Base-by-base conservation (phyloP, 345 rosid species). In the Leavenworthia alabamica region DNA sequence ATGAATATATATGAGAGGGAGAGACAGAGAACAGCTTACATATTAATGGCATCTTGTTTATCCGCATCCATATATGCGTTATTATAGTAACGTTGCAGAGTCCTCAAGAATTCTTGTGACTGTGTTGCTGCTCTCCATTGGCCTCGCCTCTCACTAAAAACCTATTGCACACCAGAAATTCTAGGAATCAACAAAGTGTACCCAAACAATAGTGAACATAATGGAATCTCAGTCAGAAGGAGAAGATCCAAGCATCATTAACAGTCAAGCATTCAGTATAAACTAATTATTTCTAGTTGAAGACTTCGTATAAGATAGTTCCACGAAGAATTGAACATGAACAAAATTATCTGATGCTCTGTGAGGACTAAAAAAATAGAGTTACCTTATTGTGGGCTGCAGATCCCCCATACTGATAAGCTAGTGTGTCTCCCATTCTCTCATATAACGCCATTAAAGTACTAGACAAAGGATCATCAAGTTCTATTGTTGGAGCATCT, bases 121-220 rank as follows among this genome's bases (percentile, higher is more conserved):
- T 93, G 99, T 35, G 87, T 87, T 68, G 99, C 92, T 14, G 99
- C 96, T 79, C 68, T 93, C 99, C 97, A 93, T 77, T 93, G 97
- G 56, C 99, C 99, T 65, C 97, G 79, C 75, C 86, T 87, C 80
- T 81, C 81, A 47, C 88, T 84, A 71, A 93, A 93, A 78, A 93
- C 86, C 99, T 93, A 70, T 57, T 75, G 10, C 63, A 22, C 60
- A 20, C 64, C 63, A 59, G n/a, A 71, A 49, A 26, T 40, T 49
- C 31, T 47, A 49, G 73, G 22, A 49, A 40, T 55, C 42, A 71
- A 66, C 26, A 46, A 45, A 33, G 37, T 13, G 39, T 43, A 52
- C 54, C 67, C 23, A 37, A 23, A 52, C 24, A 60, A 22, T 33
- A 68, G 29, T 26, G 62, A 6, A 24, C n/a, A 26, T 33, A 60